A percentile compares a stretch with the other conserved stretches of the same genome.
phyloP scores from a whole-genome alignment of 1,284 basidiomycete genomes.

The Stygiomarasmius scandens region DNA sequence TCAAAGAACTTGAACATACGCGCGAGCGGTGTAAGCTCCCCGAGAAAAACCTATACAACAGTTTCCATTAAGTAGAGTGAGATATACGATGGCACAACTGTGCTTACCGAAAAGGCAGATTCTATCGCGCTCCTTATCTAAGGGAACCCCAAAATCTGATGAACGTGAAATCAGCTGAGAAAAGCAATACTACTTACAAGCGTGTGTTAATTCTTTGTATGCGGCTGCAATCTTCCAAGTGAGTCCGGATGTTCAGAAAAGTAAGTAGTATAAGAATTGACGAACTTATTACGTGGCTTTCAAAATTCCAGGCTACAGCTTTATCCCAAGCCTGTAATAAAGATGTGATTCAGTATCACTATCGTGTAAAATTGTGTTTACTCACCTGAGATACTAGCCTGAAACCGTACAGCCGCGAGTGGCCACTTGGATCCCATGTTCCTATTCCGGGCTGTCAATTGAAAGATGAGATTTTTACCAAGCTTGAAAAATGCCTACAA shows the following conservation, averaged over 20 bases:
- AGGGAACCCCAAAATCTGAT: too few species aligned
- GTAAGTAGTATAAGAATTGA: constrained; percentile 8
- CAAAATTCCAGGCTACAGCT: constrained; percentile 35
- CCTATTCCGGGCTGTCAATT: not conserved
- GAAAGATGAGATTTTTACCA: too few species aligned
- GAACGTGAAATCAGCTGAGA: not conserved
- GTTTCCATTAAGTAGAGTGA: not conserved
- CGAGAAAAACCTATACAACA: constrained; percentile 3
- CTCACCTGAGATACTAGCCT: not conserved
- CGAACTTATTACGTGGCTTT: constrained; percentile 45
- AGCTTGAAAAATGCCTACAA: too few species aligned
- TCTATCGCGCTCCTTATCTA: constrained; percentile 2
- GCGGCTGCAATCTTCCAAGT: constrained; percentile 46
- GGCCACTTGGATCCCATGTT: not conserved
- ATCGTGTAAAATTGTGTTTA: not conserved
- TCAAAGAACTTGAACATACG: not conserved
- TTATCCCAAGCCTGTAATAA: not conserved
- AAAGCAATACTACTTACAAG: constrained; percentile 41
- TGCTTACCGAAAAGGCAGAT: constrained; percentile 6
- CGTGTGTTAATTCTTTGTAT: constrained; percentile 57
- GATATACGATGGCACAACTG: not conserved
- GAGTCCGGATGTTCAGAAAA: too few species aligned
- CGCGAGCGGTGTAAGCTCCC: constrained; percentile 2
- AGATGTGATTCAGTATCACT: not conserved
- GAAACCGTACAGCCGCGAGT: not conserved